Evolutionary conservation across 2,329 filamentous ascomycete genomes (phyloP).

Genomic region (Phaeosphaeriaceae sp.): DNA sequence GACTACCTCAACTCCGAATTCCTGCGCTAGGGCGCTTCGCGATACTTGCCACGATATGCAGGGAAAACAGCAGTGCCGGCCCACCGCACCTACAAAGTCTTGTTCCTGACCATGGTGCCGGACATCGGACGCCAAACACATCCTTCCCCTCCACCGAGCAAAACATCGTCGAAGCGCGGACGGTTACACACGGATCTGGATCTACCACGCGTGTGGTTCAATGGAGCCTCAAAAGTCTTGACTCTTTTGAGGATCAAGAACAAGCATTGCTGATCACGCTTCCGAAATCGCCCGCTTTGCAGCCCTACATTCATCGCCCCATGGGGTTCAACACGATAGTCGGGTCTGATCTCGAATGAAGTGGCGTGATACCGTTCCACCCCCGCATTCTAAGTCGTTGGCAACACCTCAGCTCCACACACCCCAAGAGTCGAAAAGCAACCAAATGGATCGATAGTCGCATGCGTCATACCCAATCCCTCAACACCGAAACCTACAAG

Average conservation of each 20-base stretch:
- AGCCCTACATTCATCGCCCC: neutral
- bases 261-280: constrained; percentile 3
- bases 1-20: constrained; percentile 50
- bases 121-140: constrained; percentile 1
- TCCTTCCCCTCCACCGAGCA: constrained; percentile 26
- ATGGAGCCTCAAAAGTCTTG: constrained; percentile 2
- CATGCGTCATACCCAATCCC: neutral
- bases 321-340: neutral
- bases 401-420: neutral
- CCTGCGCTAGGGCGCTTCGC: constrained; percentile 29
- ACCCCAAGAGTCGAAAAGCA: neutral
- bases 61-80: neutral
- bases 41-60: constrained; percentile 15
- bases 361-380: neutral
- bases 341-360: neutral
- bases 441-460: neutral
- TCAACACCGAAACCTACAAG: neutral
- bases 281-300: neutral
- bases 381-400: neutral
- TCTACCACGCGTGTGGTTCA: neutral
- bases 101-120: neutral
- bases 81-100: neutral
- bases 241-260: neutral
- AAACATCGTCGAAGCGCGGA: neutral
- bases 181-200: constrained; percentile 7